phyloP scores from a whole-genome alignment of 768 basidiomycete species.

The Xerocomus brunneocitrinus region DNA sequence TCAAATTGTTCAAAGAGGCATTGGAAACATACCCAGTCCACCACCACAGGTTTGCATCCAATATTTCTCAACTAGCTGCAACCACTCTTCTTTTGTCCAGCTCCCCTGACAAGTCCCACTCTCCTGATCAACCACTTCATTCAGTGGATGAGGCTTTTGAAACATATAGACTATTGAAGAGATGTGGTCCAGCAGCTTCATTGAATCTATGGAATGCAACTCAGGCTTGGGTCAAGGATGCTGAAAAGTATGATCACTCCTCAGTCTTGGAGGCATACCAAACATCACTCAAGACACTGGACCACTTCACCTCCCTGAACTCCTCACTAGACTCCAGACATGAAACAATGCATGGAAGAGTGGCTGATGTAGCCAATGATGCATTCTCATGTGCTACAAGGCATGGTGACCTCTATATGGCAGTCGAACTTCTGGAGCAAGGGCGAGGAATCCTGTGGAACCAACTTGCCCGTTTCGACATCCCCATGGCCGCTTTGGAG shows the following conservation, averaged over 20 bases:
- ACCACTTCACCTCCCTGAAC: not conserved
- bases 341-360: not conserved
- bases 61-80: not conserved
- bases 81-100: not conserved
- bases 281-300: not conserved
- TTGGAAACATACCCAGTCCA: not conserved
- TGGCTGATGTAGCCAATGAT: not conserved
- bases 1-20: not conserved
- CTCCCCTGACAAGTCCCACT: too few species aligned
- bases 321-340: not conserved
- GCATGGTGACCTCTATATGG: not conserved
- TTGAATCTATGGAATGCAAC: not conserved
- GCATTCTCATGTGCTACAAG: not conserved
- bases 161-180: not conserved
- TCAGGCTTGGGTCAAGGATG: not conserved
- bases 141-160: not conserved
- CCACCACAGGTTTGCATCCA: not conserved
- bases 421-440: not conserved
- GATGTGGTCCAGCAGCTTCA: not conserved
- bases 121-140: not conserved
- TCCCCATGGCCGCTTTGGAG: not conserved
- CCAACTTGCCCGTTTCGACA: not conserved
- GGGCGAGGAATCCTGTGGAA: not conserved
- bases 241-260: not conserved
- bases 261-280: not conserved